Conservation (phyloP, 2,329 filamentous ascomycete species). For the Diaporthe vexans region DNA sequence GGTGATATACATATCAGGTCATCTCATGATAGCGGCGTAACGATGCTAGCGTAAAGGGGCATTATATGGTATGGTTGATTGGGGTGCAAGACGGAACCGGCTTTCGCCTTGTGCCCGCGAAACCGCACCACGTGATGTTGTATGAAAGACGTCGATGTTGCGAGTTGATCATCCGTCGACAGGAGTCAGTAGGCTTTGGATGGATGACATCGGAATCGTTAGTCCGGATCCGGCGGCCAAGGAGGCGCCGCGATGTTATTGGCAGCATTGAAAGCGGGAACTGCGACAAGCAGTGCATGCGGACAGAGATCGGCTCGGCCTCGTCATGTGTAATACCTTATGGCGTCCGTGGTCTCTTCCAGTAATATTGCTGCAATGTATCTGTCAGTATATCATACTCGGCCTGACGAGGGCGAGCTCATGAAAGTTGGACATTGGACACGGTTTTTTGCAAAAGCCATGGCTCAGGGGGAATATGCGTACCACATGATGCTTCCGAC, state of each 20-base stretch:
- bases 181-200: neutral
- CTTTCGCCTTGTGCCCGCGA: neutral
- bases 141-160: neutral
- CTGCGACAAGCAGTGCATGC: neutral
- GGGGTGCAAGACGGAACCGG: neutral
- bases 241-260: neutral
- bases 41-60: constrained; percentile 14
- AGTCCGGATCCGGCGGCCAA: neutral
- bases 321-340: constrained; percentile 46
- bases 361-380: constrained; percentile 74
- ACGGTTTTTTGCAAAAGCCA: neutral
- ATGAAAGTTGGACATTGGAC: neutral
- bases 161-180: neutral
- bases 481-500: constrained; percentile 84
- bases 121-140: neutral
- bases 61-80: constrained; percentile 28
- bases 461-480: neutral
- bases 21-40: constrained; percentile 31
- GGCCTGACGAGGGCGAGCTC: neutral
- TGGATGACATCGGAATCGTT: neutral
- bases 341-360: constrained; percentile 74
- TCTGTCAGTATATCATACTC: constrained; percentile 27
- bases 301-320: constrained; percentile 40
- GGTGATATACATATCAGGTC: constrained; percentile 33
- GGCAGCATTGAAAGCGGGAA: neutral